Evolutionary conservation across 2,329 filamentous ascomycete genomes (phyloP).

Genomic region (Fusarium metavorans): DNA sequence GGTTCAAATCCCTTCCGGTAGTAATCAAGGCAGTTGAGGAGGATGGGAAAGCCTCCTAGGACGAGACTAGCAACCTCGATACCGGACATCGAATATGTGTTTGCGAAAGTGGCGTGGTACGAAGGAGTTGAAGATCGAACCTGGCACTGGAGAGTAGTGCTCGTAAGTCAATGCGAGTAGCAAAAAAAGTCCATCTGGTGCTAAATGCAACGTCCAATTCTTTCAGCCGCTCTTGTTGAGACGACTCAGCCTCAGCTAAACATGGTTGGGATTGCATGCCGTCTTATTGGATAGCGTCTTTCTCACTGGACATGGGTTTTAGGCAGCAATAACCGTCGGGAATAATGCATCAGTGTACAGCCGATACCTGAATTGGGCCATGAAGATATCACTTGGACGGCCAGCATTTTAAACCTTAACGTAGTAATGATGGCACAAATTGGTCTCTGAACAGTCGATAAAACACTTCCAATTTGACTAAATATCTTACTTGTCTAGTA

Average conservation of each 20-base stretch:
- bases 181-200: background rate
- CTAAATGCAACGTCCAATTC: background rate
- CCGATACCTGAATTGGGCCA: background rate
- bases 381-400: background rate
- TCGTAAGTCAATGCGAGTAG: background rate
- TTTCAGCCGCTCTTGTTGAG: background rate
- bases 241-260: background rate
- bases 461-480: background rate
- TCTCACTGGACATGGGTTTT: background rate
- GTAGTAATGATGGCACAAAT: too few species aligned
- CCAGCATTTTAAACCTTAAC: too few species aligned
- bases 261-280: background rate
- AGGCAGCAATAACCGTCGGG: background rate
- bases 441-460: too few species aligned
- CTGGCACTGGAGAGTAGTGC: accelerated
- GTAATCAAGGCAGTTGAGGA: background rate
- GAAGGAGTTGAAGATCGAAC: background rate
- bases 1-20: background rate
- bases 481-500: background rate
- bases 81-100: background rate
- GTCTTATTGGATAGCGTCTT: background rate
- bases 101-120: background rate
- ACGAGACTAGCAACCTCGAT: background rate
- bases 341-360: background rate
- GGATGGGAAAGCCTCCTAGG: background rate